These are phyloP conservation scores for Fusarium sp. DNA, from an alignment of 2,329 filamentous ascomycete genomes.

Conservation along the genomic window DNA sequence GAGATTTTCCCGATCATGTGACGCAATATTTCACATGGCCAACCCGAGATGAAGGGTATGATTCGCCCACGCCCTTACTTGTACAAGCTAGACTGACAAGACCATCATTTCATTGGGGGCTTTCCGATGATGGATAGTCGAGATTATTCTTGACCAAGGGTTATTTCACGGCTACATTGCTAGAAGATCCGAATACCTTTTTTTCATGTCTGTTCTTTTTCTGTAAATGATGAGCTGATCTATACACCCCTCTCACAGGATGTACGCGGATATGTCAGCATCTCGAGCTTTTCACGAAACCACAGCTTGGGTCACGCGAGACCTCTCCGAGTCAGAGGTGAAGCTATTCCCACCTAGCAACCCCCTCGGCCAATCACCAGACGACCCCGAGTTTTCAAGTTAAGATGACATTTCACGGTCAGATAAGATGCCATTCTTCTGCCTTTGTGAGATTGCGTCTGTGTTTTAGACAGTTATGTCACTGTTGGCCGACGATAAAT, in stretches of 20 bases:
- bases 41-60: neutral
- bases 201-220: neutral
- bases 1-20: conserved; percentile 50
- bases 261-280: neutral
- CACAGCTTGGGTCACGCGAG: conserved; percentile 4
- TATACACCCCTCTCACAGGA: neutral
- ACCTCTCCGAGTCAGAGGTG: neutral
- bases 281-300: neutral
- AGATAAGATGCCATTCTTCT: too few species aligned
- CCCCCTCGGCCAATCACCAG: neutral
- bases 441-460: neutral
- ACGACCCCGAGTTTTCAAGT: neutral
- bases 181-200: neutral
- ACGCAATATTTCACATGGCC: conserved; percentile 44
- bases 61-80: conserved; percentile 1
- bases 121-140: neutral
- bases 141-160: neutral
- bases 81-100: neutral
- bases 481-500: neutral
- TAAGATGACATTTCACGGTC: neutral
- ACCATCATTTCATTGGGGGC: neutral
- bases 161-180: neutral
- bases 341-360: conserved; percentile 19
- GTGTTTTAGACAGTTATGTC: neutral
- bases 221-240: neutral